Evolutionary conservation across 306 rosid genomes (phyloP), one percentile per base, ranked within the genome.

Genomic region (Corylus heterophylla): DNA sequence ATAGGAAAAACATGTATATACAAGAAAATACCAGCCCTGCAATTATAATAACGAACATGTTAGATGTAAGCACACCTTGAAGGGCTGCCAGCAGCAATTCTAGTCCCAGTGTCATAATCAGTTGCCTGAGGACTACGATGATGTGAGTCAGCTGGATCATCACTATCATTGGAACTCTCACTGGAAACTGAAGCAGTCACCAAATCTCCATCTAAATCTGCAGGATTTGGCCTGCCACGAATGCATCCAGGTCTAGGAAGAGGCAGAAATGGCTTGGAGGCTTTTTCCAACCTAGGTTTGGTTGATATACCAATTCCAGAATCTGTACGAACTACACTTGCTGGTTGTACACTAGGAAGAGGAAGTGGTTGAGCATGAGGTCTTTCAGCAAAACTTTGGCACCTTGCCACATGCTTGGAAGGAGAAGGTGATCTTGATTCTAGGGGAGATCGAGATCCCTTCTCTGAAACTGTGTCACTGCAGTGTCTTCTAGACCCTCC

Each of bases 321-420:
- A 82, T 96, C 92, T 77, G 94, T 89, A 45, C 93, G 96, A 69
- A 90, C 91, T 55, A 93, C 83, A 87, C 80, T 83, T 44, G 96
- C 85, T 76, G 91, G 94, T 75, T 85, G 89, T 79, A 74, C 82
- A n/a, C 87, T 83, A 74, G 99, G 99, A 84, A 90, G 98, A 22
- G 99, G 99, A 73, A 96, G 97, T 58, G 97, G 98, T 64, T 93
- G 98, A 83, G 98, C 88, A 87, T 54, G 87, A 73, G 91, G 82
- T 84, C 99, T 91, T 83, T 91, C 98, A 35, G 86, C 88, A 87
- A 95, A 95, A 88, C 99, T 96, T 86, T 93, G 99, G 86, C 96
- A 91, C 89, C 99, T 90, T 49, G 84, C 84, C 44, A 96, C 99
- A 61, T 82, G 51, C 86, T 90, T 96, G 84, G 96, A 91, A 74